Conservation (phyloP, 1,284 basidiomycete species). For the Rhodotorula mucilaginosa region DNA sequence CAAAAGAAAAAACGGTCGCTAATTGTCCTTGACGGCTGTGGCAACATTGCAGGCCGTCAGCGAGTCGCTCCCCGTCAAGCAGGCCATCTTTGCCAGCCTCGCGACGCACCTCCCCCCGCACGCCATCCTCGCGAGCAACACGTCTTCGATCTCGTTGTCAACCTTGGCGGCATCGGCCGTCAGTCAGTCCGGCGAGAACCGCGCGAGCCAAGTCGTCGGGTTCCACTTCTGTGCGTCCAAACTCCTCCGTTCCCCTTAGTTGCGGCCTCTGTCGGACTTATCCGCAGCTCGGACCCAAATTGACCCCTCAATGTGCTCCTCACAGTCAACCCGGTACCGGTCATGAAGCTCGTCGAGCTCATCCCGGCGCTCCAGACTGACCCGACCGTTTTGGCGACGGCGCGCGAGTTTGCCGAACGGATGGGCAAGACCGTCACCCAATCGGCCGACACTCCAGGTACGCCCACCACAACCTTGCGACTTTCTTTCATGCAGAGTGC, state of each 20-base stretch:
- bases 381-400: slow-evolving; percentile 68
- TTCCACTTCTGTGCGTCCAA: slow-evolving; percentile 39
- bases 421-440: slow-evolving; percentile 91
- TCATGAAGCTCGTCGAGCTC: slow-evolving; percentile 72
- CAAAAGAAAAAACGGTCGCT: neutral
- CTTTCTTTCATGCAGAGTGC: too few species aligned
- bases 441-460: slow-evolving; percentile 78
- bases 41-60: slow-evolving; percentile 68
- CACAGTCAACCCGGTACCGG: slow-evolving; percentile 47
- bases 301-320: too few species aligned
- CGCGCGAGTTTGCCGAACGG: slow-evolving; percentile 75
- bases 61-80: slow-evolving; percentile 78
- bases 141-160: slow-evolving; percentile 89
- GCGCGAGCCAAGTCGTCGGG: slow-evolving; percentile 67
- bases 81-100: slow-evolving; percentile 70
- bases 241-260: neutral
- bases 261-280: neutral
- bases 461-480: neutral
- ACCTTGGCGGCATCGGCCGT: slow-evolving; percentile 78
- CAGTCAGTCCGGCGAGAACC: slow-evolving; percentile 16
- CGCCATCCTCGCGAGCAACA: slow-evolving; percentile 87
- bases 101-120: slow-evolving; percentile 65
- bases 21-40: neutral
- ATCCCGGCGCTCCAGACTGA: slow-evolving; percentile 91
- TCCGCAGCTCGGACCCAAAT: too few species aligned